A percentile compares a stretch with the other conserved stretches of the same genome.
Conservation (phyloP, 2,329 filamentous ascomycete genomes). For the Atkinsonella texensis region DNA sequence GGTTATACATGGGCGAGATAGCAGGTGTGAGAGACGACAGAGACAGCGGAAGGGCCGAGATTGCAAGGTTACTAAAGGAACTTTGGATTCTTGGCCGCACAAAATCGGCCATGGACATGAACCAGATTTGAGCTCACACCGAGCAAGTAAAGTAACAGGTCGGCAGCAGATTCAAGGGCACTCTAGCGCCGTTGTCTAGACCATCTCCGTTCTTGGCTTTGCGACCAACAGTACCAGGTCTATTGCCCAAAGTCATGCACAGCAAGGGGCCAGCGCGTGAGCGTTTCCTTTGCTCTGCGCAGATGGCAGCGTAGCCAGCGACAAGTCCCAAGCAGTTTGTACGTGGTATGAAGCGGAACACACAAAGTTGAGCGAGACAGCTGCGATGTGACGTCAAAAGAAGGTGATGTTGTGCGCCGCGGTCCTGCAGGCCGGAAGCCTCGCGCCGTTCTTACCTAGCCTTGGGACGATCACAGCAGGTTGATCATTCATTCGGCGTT, state of each 20-base stretch:
- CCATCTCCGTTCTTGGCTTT: too few species aligned
- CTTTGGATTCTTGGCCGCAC: not conserved
- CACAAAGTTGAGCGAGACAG: not conserved
- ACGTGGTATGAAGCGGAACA: not conserved
- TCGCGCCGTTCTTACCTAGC: not conserved
- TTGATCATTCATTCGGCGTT: not conserved
- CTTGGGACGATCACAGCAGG: not conserved
- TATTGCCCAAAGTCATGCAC: not conserved
- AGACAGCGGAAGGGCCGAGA: not conserved
- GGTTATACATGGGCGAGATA: not conserved
- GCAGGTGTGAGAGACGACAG: not conserved
- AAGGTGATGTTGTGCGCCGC: not conserved
- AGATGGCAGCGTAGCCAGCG: not conserved
- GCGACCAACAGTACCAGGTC: too few species aligned
- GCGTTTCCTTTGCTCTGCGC: not conserved
- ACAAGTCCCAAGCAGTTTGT: not conserved
- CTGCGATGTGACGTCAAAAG: slow-evolving; percentile 3
- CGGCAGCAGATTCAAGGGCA: not conserved
- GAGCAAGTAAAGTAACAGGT: not conserved
- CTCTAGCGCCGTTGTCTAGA: too few species aligned
- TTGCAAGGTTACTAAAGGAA: not conserved
- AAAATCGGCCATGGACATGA: not conserved
- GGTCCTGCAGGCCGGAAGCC: not conserved
- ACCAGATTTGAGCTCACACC: not conserved
- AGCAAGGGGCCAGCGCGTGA: not conserved